These are phyloP conservation scores for Fonsecaea nubica DNA, from an alignment of 2,329 filamentous ascomycete species.

Conservation along the genomic window DNA sequence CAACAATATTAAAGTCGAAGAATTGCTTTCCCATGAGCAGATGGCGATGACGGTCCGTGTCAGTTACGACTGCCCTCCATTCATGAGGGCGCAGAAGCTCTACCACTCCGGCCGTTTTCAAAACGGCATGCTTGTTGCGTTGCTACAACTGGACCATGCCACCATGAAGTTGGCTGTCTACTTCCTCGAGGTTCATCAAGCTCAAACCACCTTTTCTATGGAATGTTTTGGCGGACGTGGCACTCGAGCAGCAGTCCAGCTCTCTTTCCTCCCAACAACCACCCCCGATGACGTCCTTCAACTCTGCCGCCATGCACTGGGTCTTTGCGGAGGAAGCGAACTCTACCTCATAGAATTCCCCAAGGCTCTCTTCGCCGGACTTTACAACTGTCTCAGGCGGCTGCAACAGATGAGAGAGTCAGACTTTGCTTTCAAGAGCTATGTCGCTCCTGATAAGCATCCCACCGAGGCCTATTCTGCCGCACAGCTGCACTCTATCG, in stretches of 20 bases:
- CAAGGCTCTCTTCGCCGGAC: constrained; percentile 64
- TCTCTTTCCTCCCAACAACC: constrained; percentile 29
- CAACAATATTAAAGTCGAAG: constrained; percentile 28
- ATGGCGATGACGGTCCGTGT: constrained; percentile 40
- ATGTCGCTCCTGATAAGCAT: constrained; percentile 35
- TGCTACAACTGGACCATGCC: constrained; percentile 40
- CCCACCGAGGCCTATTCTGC: constrained; percentile 6
- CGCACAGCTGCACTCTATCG: constrained; percentile 12
- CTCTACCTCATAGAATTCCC: constrained; percentile 66
- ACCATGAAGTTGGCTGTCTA: constrained; percentile 38
- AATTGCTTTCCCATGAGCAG: constrained; percentile 34
- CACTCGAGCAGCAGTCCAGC: constrained; percentile 32
- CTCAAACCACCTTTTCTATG: constrained; percentile 38
- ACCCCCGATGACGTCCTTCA: constrained; percentile 38
- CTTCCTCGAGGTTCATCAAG: constrained; percentile 41
- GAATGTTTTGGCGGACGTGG: constrained; percentile 28
- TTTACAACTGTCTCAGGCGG: constrained; percentile 62
- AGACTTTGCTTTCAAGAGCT: constrained; percentile 38
- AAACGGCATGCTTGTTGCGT: constrained; percentile 43
- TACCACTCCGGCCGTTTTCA: constrained; percentile 40
- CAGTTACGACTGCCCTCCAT: constrained; percentile 43
- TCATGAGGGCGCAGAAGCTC: constrained; percentile 40
- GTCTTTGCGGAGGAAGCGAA: constrained; percentile 23
- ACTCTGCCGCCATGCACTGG: constrained; percentile 36
- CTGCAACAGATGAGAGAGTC: constrained; percentile 60